Conservation (phyloP, 345 rosid genomes). For the Citrus mangshanensis region DNA sequence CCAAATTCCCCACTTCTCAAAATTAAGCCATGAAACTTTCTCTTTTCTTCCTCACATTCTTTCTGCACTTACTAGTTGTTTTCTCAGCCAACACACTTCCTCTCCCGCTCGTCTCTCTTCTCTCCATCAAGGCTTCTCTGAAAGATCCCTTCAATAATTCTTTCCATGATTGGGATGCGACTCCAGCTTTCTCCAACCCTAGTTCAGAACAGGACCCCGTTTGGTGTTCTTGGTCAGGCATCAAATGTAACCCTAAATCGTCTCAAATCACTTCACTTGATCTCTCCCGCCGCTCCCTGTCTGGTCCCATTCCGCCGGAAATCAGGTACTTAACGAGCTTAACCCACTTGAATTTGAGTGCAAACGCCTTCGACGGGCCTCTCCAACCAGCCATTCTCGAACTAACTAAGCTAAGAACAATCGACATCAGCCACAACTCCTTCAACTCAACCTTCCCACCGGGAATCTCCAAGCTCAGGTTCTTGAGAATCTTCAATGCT, state of each 20-base stretch:
- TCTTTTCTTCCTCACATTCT: conserved; percentile 30
- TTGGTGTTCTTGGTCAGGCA: conserved; percentile 94
- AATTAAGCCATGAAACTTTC: conserved; percentile 38
- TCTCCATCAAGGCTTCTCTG: conserved; percentile 69
- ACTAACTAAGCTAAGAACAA: conserved; percentile 49
- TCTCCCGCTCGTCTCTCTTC: conserved; percentile 63
- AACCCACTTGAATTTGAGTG: conserved; percentile 67
- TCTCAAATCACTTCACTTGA: conserved; percentile 61
- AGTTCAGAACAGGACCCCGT: conserved; percentile 24
- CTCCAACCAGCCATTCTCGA: conserved; percentile 55
- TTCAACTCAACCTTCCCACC: conserved; percentile 73
- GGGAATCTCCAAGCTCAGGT: conserved; percentile 74
- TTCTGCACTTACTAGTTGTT: conserved; percentile 13
- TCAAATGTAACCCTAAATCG: conserved; percentile 53
- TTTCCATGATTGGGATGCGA: conserved; percentile 67
- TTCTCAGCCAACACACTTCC: conserved; percentile 40
- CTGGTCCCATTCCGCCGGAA: conserved; percentile 64
- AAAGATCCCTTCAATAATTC: conserved; percentile 46
- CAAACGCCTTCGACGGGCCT: conserved; percentile 56
- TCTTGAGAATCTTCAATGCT: conserved; percentile 58
- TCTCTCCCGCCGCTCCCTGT: conserved; percentile 69
- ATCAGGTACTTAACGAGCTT: conserved; percentile 57
- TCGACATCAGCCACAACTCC: conserved; percentile 82
- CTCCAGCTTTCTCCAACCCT: conserved; percentile 26
- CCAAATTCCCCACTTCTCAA: conserved; percentile 30